Conservation (phyloP, 371 early-diverging fungal species). For the Ordospora colligata region DNA sequence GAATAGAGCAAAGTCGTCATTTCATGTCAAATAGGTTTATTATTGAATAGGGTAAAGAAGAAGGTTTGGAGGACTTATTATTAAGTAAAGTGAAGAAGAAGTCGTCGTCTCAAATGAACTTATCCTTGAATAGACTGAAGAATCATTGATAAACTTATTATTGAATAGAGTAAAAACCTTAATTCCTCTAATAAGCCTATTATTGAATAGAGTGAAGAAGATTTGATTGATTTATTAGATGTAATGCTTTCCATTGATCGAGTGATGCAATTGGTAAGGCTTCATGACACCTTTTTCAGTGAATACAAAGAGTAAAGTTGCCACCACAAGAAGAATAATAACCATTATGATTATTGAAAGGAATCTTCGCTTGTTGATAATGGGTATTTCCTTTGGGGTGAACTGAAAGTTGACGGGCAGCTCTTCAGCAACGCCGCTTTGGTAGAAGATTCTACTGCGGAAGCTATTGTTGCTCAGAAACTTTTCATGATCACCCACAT, state of each 20-base stretch:
- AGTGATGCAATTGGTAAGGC: no score
- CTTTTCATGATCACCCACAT: slow-evolving; percentile 58
- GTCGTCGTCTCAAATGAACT: no score
- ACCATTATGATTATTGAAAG: slow-evolving; percentile 31
- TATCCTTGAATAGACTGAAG: slow-evolving; percentile 66
- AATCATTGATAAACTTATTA: no score
- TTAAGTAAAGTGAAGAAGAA: no score
- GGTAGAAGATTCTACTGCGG: slow-evolving; percentile 59
- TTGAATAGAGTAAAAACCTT: no score
- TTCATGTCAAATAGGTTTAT: neutral
- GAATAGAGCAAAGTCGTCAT: no score
- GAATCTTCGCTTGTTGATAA: slow-evolving; percentile 38
- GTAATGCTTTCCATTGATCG: no score
- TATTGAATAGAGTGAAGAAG: neutral
- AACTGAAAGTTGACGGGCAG: slow-evolving; percentile 61
- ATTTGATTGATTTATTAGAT: neutral
- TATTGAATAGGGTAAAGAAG: neutral
- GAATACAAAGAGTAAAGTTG: slow-evolving; percentile 18
- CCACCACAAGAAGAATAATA: slow-evolving; percentile 21
- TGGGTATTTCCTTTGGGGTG: slow-evolving; percentile 37
- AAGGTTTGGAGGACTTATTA: neutral
- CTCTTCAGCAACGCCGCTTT: slow-evolving; percentile 61
- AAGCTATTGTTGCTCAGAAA: slow-evolving; percentile 60
- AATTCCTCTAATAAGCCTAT: neutral
- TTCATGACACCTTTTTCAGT: slow-evolving; percentile 18